Evolutionary conservation across 2,329 filamentous ascomycete genomes (phyloP), one percentile per base, ranked within the genome.

Genomic region (Dactylonectria estremocensis): DNA sequence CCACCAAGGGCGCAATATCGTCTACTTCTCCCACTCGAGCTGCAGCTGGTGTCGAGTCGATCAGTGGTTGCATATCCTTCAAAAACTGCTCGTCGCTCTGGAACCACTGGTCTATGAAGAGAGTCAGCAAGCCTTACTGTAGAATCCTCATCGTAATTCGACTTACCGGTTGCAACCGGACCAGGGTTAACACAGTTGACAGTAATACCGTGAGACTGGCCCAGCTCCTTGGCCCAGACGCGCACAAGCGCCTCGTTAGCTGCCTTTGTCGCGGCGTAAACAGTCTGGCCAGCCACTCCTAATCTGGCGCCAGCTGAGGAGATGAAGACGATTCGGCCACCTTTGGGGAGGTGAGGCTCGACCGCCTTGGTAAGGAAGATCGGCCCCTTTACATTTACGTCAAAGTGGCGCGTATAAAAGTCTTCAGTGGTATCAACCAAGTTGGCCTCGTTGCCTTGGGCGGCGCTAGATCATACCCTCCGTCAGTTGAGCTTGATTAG

Each of bases 221-320:
- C 79, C 0, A 80, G 73, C 50, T 80, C 78, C 28, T 74, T 76
- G 2, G 78, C 78, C 78, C 77, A 80, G 1, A 75, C 74, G 3
- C 77, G 72, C 1, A 66, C 70, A 1, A 77, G 40, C 1, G 73
- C 74, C 58, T 80, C 79, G 24, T 74, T 62, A 0, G 80, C 80
- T 10, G 79, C 80, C 59, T 82, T 82, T 0, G 79, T 78, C 1
- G 79, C 73, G 0, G 70, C 77, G 37, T 82, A 82, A 0, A 82
- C 75, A 0, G 78, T 76, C 40, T 79, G 69, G 0, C 65, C 71
- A 2, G 77, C 66, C 2, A 77, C 67, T 0, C 78, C 80, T 2
- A 78, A 61, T 1, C 78, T 72, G 1, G 79, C 78, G 14, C 70
- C 74, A 5, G 74, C 74, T 0, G 79, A 80, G 1, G 79, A 80